Evolutionary conservation across 768 basidiomycete genomes (phyloP), one percentile per base, ranked within the genome.

Genomic region (Trametes cingulata): DNA sequence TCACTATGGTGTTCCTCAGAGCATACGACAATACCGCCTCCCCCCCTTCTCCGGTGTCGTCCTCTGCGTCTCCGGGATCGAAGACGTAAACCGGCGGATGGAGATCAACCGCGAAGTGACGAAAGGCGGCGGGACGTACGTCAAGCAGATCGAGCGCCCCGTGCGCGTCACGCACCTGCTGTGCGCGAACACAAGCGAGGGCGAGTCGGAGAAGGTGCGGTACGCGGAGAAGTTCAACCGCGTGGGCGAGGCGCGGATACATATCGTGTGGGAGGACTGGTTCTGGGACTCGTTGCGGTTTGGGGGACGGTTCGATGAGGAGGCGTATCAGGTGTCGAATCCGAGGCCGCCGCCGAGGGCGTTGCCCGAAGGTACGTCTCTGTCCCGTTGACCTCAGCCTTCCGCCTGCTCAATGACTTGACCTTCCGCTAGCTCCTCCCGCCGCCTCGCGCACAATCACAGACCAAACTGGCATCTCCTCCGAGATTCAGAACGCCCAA

Each of bases 201-300:
- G 68, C 27, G 65, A 71, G 48, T 74, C 86, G 12, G 84, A 90
- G 49, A 94, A 93, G 76, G 87, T 94, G 80, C 79, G 76, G 5
- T 91, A 89, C 66, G 91, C 91, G 0, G 80, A 85, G 57, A 88
- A 87, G 68, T 89, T 90, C 67, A 90, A 89, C 68, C 71, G 76
- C 17, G 77, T 79, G 20, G 83, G 85, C 35, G 91, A 92, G 71
- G 88, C 87, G 6, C 79, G 82, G 43, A 93, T 94, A 33, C 78
- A 82, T 50, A 76, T 95, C 2, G 85, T 97, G 1, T 96, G 95
- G 90, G 93, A 95, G 68, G 94, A 96, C 62, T 98, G 95, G 95
- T 90, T 97, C 57, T 95, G 93, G 93, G 95, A 97, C 68, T 95
- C 83, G 25, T 67, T 95, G 2, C 85, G 87, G 41, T 91, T 85